These are phyloP conservation scores for Polygonum maritimum DNA, from an alignment of 148 eudicot genomes.

Conservation along the genomic window DNA sequence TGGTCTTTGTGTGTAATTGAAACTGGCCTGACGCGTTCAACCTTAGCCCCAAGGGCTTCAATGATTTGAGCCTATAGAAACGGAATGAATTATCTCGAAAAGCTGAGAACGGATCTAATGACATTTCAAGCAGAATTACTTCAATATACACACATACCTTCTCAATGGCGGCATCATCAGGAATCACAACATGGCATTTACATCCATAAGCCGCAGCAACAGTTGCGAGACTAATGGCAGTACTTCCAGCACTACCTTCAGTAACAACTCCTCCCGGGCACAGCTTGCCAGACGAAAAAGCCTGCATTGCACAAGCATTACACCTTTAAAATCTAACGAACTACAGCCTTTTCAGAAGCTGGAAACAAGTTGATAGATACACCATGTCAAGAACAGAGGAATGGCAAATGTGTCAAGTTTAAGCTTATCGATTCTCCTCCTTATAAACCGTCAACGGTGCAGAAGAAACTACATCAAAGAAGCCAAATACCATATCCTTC, in stretches of 20 bases:
- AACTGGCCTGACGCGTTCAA: conserved; percentile 97
- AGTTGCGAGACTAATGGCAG: conserved; percentile 95
- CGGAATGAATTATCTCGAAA: background rate
- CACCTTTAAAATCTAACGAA: background rate
- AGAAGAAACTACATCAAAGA: background rate
- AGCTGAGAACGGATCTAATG: background rate
- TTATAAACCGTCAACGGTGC: background rate
- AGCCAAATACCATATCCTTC: background rate
- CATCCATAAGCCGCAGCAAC: conserved; percentile 96
- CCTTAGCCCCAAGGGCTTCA: conserved; percentile 93
- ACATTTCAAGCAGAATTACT: background rate
- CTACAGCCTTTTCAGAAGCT: background rate
- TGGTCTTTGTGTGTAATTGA: conserved; percentile 93
- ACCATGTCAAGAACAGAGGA: background rate
- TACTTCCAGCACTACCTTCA: conserved; percentile 99
- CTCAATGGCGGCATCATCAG: conserved; percentile 92
- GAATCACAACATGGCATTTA: conserved; percentile 92
- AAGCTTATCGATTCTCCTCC: too few species aligned
- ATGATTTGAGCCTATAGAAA: conserved; percentile 73
- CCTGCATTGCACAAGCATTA: conserved; percentile 27
- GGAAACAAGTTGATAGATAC: background rate
- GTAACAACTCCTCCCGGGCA: conserved; percentile 81
- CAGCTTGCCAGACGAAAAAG: conserved; percentile 64
- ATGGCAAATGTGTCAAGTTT: too few species aligned
- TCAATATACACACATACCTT: conserved; percentile 45